phyloP scores from a whole-genome alignment of 805 yeast species.

The Teunomyces cretensis region DNA sequence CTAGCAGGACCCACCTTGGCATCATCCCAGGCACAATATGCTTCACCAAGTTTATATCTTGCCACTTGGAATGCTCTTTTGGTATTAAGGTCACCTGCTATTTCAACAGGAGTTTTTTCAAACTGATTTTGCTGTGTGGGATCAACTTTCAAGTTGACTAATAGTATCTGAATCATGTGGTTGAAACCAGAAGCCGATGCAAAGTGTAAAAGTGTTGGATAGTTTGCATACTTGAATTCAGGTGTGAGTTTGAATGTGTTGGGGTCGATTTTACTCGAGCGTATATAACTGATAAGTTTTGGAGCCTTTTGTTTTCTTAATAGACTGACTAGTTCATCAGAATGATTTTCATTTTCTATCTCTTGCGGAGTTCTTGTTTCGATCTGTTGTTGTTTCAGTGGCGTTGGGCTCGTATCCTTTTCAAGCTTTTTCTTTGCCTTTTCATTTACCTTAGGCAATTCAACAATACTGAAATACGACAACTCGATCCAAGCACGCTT shows the following conservation, averaged over 20 bases:
- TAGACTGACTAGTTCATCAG: conserved; percentile 57
- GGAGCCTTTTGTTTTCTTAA: conserved; percentile 79
- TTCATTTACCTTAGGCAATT: conserved; percentile 50
- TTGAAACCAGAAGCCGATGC: conserved; percentile 67
- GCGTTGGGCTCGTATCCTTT: conserved; percentile 6
- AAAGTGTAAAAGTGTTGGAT: conserved; percentile 78
- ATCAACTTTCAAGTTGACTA: conserved; percentile 66
- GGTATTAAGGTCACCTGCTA: conserved; percentile 48
- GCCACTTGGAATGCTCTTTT: conserved; percentile 65
- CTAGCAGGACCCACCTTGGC: conserved; percentile 65
- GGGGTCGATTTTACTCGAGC: conserved; percentile 53
- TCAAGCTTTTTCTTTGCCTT: conserved; percentile 18
- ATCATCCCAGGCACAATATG: conserved; percentile 62
- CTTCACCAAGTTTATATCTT: conserved; percentile 68
- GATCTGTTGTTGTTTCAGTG: conserved; percentile 3
- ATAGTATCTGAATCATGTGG: conserved; percentile 64
- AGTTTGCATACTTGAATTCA: conserved; percentile 42
- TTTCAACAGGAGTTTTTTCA: conserved; percentile 70
- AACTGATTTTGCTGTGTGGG: conserved; percentile 55
- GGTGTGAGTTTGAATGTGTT: conserved; percentile 58
- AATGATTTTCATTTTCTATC: conserved; percentile 43
- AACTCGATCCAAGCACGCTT: conserved; percentile 82
- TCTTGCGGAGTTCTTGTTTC: conserved; percentile 28
- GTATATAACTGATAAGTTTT: conserved; percentile 59
- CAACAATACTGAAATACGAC: conserved; percentile 54